A percentile compares a stretch with the other conserved stretches of the same genome.
Evolutionary conservation across 1,284 basidiomycete species (phyloP).

Genomic region (Ustilago bromivora): DNA sequence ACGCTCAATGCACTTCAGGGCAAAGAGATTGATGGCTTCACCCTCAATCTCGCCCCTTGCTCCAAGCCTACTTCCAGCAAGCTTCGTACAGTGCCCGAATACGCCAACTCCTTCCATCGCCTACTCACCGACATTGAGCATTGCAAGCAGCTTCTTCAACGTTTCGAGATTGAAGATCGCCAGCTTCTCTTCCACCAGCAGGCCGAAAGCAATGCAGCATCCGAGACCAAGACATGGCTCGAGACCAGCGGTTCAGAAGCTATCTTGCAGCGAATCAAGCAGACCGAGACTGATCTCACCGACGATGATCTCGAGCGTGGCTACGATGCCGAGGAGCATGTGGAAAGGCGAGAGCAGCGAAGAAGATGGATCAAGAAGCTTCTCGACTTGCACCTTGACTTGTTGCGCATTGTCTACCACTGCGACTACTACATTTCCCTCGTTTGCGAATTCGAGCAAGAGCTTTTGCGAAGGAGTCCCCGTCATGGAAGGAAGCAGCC

Average conservation of each 20-base stretch:
- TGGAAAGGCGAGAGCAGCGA: slow-evolving; percentile 37
- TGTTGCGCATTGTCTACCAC: slow-evolving; percentile 63
- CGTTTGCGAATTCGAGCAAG: slow-evolving; percentile 64
- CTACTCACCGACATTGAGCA: slow-evolving; percentile 56
- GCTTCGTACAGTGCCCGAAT: slow-evolving; percentile 58
- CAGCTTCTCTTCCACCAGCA: slow-evolving; percentile 40
- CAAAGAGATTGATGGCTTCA: slow-evolving; percentile 49
- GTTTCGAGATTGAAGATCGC: slow-evolving; percentile 57
- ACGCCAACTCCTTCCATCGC: slow-evolving; percentile 55
- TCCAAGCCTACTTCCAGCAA: slow-evolving; percentile 58
- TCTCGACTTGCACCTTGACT: slow-evolving; percentile 64
- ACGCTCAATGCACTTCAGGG: slow-evolving; percentile 54
- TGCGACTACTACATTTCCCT: slow-evolving; percentile 66
- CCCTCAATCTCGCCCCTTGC: slow-evolving; percentile 56
- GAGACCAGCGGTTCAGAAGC: slow-evolving; percentile 40
- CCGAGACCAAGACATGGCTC: slow-evolving; percentile 37
- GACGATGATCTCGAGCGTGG: slow-evolving; percentile 43
- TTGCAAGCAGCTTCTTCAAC: slow-evolving; percentile 51
- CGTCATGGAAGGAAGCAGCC: slow-evolving; percentile 55
- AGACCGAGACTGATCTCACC: slow-evolving; percentile 26
- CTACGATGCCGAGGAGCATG: slow-evolving; percentile 35
- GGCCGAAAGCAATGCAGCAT: slow-evolving; percentile 9
- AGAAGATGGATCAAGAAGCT: slow-evolving; percentile 52
- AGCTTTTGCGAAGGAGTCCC: slow-evolving; percentile 58
- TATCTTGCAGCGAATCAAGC: slow-evolving; percentile 35